These are phyloP conservation scores for Flaveria brownii DNA, from an alignment of 129 eudicot genomes.

Conservation along the genomic window DNA sequence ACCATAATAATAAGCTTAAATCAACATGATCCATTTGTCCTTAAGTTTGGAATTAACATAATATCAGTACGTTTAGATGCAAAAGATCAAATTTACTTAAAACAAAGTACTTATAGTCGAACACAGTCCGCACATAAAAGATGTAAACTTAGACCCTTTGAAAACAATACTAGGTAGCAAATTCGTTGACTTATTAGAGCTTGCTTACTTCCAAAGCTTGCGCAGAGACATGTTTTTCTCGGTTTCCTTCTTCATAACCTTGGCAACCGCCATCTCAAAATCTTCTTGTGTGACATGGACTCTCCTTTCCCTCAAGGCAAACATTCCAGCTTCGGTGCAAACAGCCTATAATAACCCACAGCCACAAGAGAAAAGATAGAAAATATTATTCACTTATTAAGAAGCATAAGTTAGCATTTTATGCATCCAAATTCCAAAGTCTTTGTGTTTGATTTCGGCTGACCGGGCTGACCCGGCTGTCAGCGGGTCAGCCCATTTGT, in stretches of 20 bases:
- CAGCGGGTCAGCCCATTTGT: no score
- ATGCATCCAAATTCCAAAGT: no score
- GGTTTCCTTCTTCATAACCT: constrained; percentile 46
- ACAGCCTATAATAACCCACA: constrained; percentile 35
- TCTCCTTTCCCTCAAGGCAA: constrained; percentile 51
- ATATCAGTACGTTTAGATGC: background rate
- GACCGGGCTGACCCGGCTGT: no score
- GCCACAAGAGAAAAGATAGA: background rate
- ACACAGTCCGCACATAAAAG: background rate
- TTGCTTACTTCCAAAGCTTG: constrained; percentile 38
- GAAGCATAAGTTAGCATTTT: background rate
- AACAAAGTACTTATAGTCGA: background rate
- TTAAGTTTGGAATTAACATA: constrained; percentile 7
- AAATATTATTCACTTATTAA: background rate
- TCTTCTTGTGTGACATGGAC: constrained; percentile 50
- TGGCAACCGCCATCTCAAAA: constrained; percentile 52
- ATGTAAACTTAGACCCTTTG: background rate
- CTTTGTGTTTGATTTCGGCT: no score
- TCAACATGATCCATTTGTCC: background rate
- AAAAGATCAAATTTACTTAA: background rate
- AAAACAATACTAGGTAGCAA: background rate
- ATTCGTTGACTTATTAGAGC: background rate
- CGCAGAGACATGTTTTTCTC: constrained; percentile 46
- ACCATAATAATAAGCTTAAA: background rate
- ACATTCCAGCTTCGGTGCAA: constrained; percentile 51